These are phyloP conservation scores for Sicyos edulis DNA, from an alignment of 306 rosid species.

Conservation along the genomic window DNA sequence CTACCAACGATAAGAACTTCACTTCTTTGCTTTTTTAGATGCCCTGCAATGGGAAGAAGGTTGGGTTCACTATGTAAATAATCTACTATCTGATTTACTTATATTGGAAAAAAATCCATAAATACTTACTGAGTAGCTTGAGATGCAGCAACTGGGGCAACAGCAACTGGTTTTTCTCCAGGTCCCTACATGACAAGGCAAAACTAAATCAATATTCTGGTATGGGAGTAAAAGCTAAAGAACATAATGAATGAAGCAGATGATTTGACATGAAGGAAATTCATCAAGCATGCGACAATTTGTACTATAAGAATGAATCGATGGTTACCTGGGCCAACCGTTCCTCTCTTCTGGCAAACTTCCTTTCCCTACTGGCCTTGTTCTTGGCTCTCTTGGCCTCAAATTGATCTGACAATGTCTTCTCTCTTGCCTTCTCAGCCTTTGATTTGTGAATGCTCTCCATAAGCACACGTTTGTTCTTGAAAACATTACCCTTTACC, in stretches of 20 bases:
- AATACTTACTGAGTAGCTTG: conserved; percentile 61
- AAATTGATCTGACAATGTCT: conserved; percentile 85
- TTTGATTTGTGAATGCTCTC: conserved; percentile 95
- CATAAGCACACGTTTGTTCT: conserved; percentile 92
- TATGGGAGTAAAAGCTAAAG: neutral
- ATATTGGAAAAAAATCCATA: neutral
- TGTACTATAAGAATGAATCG: neutral
- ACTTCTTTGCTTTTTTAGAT: conserved; percentile 75
- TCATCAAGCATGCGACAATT: too few relatives aligned
- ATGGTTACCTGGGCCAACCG: conserved; percentile 71
- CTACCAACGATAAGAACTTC: conserved; percentile 21
- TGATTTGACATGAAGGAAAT: neutral
- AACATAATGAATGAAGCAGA: neutral
- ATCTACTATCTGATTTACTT: neutral
- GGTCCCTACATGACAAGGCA: conserved; percentile 53
- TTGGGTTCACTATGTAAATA: neutral
- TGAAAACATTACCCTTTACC: conserved; percentile 96
- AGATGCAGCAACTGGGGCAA: conserved; percentile 32
- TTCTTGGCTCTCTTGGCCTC: conserved; percentile 95
- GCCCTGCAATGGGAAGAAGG: conserved; percentile 38
- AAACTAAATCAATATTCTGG: neutral
- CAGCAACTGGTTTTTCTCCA: conserved; percentile 43
- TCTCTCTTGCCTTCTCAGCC: conserved; percentile 97
- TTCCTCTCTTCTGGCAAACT: conserved; percentile 78
- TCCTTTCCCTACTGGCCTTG: conserved; percentile 95